A percentile compares a stretch with the other conserved stretches of the same genome.
Conservation (phyloP, 768 basidiomycete genomes). For the Termitomyces sp. region DNA sequence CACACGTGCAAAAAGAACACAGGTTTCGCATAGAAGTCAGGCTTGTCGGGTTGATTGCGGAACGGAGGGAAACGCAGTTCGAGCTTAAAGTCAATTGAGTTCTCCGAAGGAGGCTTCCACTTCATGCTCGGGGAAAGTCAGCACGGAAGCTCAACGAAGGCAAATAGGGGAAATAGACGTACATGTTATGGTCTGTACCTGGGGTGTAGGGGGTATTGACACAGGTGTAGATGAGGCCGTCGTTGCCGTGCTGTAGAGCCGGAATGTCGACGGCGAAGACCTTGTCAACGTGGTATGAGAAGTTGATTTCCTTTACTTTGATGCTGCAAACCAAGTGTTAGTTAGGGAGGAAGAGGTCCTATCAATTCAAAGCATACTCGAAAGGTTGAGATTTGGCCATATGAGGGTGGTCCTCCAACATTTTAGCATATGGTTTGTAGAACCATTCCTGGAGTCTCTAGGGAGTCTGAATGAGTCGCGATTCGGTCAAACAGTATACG, state of each 20-base stretch:
- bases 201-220: constrained; percentile 82
- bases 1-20: constrained; percentile 81
- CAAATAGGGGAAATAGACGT: constrained; percentile 19
- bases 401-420: constrained; percentile 65
- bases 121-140: constrained; percentile 65
- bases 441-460: constrained; percentile 84
- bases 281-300: constrained; percentile 84
- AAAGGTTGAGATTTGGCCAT: constrained; percentile 70
- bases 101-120: constrained; percentile 98
- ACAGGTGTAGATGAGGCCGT: constrained; percentile 96
- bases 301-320: constrained; percentile 80
- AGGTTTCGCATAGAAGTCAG: constrained; percentile 85
- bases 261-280: constrained; percentile 86
- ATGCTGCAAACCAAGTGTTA: constrained; percentile 47
- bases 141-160: constrained; percentile 3
- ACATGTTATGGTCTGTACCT: constrained; percentile 88
- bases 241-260: constrained; percentile 83
- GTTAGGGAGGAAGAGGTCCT: constrained; percentile 4
- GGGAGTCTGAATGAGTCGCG: constrained; percentile 6
- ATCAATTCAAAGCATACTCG: constrained; percentile 54
- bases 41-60: constrained; percentile 44
- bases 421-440: constrained; percentile 72
- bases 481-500: neutral
- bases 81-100: constrained; percentile 97
- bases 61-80: constrained; percentile 87